A percentile compares a stretch with the other conserved stretches of the same genome.
phyloP scores from a whole-genome alignment of 2,329 filamentous ascomycete genomes.

The Epichloe coenophiala region DNA sequence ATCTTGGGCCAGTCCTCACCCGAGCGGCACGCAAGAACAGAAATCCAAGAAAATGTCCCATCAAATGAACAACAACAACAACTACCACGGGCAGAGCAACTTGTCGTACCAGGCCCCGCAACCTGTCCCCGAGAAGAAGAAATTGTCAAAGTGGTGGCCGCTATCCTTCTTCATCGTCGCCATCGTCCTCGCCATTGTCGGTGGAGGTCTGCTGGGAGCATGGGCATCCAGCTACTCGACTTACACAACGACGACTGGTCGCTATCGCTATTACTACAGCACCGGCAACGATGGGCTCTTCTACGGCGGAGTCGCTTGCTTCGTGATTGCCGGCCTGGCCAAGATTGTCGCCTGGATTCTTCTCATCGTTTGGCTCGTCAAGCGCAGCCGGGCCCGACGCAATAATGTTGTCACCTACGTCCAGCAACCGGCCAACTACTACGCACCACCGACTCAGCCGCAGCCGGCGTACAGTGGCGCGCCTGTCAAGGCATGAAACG shows the following conservation, averaged over 20 bases:
- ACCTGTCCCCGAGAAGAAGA: background rate
- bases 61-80: background rate
- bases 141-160: constrained; percentile 2
- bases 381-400: background rate
- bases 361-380: background rate
- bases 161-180: background rate
- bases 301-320: background rate
- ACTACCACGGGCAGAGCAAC: background rate
- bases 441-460: background rate
- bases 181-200: background rate
- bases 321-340: background rate
- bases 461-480: background rate
- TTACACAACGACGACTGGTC: background rate
- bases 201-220: background rate
- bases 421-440: background rate
- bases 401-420: background rate
- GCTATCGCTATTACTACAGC: background rate
- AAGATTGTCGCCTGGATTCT: constrained; percentile 2
- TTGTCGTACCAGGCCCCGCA: background rate
- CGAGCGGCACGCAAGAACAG: no score
- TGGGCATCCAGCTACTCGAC: background rate
- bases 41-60: background rate
- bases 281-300: background rate
- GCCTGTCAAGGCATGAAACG: background rate
- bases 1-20: no score